These are phyloP conservation scores for Leccinum longicurvipes DNA, from an alignment of 768 basidiomycete genomes.

Conservation along the genomic window DNA sequence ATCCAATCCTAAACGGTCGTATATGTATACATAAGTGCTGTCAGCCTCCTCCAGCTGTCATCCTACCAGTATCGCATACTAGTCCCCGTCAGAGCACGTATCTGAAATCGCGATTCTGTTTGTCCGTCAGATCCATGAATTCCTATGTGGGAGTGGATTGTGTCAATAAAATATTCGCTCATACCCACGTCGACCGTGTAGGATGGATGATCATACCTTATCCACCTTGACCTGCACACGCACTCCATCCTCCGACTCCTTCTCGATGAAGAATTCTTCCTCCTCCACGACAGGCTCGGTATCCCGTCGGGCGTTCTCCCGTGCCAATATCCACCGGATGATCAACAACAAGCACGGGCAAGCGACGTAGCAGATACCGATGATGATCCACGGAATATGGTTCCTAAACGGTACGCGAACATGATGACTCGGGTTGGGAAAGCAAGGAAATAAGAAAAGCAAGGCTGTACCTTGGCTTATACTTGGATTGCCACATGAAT, in stretches of 20 bases:
- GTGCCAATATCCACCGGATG: constrained; percentile 41
- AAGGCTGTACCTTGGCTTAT: constrained; percentile 35
- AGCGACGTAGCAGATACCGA: not conserved
- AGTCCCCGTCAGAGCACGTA: constrained; percentile 55
- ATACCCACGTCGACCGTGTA: not conserved
- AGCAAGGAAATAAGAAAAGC: not conserved
- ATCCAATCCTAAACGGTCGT: constrained; percentile 11
- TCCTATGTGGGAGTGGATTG: constrained; percentile 37
- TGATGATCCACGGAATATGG: constrained; percentile 65
- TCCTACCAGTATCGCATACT: not conserved
- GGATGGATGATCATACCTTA: constrained; percentile 47
- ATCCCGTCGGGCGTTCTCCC: constrained; percentile 66
- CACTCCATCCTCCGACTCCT: constrained; percentile 47
- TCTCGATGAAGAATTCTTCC: constrained; percentile 62
- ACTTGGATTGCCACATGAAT: constrained; percentile 64
- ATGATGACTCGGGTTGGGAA: not conserved
- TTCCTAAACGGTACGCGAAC: constrained; percentile 42
- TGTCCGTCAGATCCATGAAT: constrained; percentile 71
- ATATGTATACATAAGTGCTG: not conserved
- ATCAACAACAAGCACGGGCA: constrained; percentile 44
- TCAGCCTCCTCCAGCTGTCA: not conserved
- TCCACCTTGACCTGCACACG: constrained; percentile 53
- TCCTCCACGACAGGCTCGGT: constrained; percentile 51
- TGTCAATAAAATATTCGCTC: not conserved
- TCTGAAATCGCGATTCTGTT: constrained; percentile 68